A percentile compares a stretch with the other conserved stretches of the same genome.
Evolutionary conservation across 352 stramenopile species (phyloP).

Genomic region (Globisporangium acanthophoron): DNA sequence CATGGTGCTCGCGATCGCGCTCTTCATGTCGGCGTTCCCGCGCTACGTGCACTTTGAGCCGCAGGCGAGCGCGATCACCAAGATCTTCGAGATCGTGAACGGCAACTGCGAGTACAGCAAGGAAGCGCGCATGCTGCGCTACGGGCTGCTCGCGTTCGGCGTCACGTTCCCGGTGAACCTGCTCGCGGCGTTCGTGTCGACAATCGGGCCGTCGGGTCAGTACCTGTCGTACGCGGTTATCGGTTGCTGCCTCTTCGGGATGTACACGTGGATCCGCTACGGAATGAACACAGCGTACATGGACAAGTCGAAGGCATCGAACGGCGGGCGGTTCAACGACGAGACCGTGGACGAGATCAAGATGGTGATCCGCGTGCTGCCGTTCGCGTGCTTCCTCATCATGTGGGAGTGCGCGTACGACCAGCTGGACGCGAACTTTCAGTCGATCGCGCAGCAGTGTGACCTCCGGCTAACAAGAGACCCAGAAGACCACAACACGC

Average conservation of each 20-base stretch:
- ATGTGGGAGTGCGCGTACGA: constrained; percentile 87
- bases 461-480: constrained; percentile 52
- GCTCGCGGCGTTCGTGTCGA: constrained; percentile 62
- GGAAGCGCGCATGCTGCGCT: constrained; percentile 73
- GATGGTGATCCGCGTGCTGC: constrained; percentile 78
- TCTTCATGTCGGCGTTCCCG: constrained; percentile 52
- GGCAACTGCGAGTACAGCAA: constrained; percentile 79
- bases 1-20: constrained; percentile 73
- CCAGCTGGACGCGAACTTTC: constrained; percentile 84
- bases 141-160: constrained; percentile 58
- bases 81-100: constrained; percentile 64
- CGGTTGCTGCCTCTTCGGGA: constrained; percentile 58
- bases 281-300: constrained; percentile 77
- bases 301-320: constrained; percentile 82
- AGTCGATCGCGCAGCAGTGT: constrained; percentile 83
- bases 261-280: constrained; percentile 83
- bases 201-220: constrained; percentile 41
- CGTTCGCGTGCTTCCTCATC: constrained; percentile 85
- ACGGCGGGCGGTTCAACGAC: constrained; percentile 75
- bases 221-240: constrained; percentile 74
- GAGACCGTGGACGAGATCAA: constrained; percentile 84
- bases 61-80: constrained; percentile 66
- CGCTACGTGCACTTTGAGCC: constrained; percentile 76
- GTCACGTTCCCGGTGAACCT: constrained; percentile 70
- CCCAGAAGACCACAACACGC: constrained; percentile 27